Evolutionary conservation across 2,329 filamentous ascomycete genomes (phyloP).

Genomic region (Arthrinium phaeospermum): DNA sequence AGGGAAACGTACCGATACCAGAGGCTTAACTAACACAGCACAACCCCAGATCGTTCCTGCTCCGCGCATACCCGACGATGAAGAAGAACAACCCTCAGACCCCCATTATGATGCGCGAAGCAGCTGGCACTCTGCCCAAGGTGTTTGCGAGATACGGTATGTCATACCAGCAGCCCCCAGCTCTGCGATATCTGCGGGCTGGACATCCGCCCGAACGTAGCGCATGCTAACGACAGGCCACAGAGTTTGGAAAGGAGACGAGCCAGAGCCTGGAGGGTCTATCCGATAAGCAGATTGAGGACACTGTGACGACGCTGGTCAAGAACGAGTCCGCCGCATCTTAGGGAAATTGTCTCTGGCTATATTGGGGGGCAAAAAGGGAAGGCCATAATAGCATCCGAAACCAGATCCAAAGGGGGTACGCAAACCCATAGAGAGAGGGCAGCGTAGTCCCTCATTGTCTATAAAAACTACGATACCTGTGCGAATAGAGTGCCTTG

Average conservation of each 20-base stretch:
- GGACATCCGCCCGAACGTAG: neutral
- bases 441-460: neutral
- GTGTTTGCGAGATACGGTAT: slow-evolving; percentile 93
- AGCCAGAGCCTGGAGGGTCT: slow-evolving; percentile 63
- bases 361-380: neutral
- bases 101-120: slow-evolving; percentile 95
- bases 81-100: slow-evolving; percentile 97
- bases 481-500: slow-evolving; percentile 5
- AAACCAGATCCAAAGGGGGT: neutral
- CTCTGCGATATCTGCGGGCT: neutral
- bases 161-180: slow-evolving; percentile 35
- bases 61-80: slow-evolving; percentile 94
- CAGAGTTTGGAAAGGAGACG: slow-evolving; percentile 63
- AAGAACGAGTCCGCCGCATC: slow-evolving; percentile 41
- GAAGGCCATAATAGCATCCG: neutral
- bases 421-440: neutral
- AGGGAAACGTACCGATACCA: neutral
- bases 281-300: slow-evolving; percentile 66
- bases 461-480: slow-evolving; percentile 7
- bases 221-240: slow-evolving; percentile 27
- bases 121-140: slow-evolving; percentile 79
- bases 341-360: neutral
- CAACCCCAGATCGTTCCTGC: slow-evolving; percentile 77
- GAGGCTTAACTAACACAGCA: neutral
- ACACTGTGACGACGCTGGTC: slow-evolving; percentile 60